Evolutionary conservation across 2,329 filamentous ascomycete genomes (phyloP), one percentile per base, ranked within the genome.

Genomic region (Arachnomyces sp.): DNA sequence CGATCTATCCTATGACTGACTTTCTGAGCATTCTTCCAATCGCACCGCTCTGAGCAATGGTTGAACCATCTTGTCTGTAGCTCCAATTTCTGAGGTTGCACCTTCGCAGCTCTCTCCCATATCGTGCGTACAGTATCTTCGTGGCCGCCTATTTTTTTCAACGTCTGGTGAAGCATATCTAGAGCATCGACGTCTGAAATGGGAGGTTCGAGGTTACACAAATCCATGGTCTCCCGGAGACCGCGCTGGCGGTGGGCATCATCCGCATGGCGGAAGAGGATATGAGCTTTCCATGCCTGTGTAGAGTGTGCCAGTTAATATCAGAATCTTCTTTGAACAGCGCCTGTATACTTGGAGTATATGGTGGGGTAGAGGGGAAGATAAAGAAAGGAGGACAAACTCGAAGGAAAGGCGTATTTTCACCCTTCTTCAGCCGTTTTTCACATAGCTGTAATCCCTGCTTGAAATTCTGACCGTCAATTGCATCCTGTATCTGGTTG

Each of bases 351-450:
- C 30, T n/a, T n/a, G 29, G 12, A 11, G 8, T 30, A 3, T 6
- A 34, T 13, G 21, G 12, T n/a, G 14, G 16, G 12, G 14, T 14
- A 7, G 16, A n/a, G n/a, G 8, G 7, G n/a, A 37, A 31, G 28
- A 14, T 25, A 32, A 25, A 30, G 14, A 12, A 30, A 18, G 34
- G 9, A 9, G 16, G 28, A 50, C 58, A 45, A 40, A 64, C 65
- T 49, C 53, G 62, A 25, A 68, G 43, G 43, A 66, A 67, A 3
- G 57, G 52, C 4, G 64, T 66, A 41, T 67, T 59, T 47, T 72
- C 67, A 28, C 67, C 67, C 50, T 80, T 80, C 59, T 78, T 75
- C 48, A 71, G 66, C 38, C 69, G 71, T 47, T 71, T 72, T 43
- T 72, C 67, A 38, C 69, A 68, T 14, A 71, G 53, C 50, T 71